These are phyloP conservation scores for Alternaria gansuensis DNA, from an alignment of 2,329 filamentous ascomycete genomes.

Conservation along the genomic window DNA sequence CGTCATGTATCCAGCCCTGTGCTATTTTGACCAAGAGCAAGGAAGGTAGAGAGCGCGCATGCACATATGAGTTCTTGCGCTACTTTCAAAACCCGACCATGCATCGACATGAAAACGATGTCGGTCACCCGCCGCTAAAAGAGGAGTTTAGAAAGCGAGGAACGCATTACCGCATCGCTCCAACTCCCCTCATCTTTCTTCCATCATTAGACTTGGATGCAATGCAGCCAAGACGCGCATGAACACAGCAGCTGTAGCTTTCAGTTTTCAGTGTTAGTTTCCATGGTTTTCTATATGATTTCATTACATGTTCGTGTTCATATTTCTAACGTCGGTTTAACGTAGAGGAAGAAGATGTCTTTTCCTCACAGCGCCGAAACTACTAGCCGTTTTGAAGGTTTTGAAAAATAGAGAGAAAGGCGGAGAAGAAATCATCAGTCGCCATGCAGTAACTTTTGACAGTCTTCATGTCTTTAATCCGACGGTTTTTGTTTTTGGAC, in stretches of 20 bases:
- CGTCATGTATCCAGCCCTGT: too few species aligned
- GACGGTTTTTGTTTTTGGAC: background rate
- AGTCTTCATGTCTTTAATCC: background rate
- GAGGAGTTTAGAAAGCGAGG: background rate
- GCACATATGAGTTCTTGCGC: background rate
- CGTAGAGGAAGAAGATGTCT: too few species aligned
- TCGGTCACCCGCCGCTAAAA: background rate
- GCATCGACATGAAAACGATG: background rate
- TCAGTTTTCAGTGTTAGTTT: background rate
- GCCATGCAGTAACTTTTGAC: background rate
- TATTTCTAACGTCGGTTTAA: too few species aligned
- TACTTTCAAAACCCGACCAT: background rate
- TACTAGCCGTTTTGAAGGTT: too few species aligned
- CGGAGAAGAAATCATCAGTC: too few species aligned
- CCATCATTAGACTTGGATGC: background rate
- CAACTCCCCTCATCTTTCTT: background rate
- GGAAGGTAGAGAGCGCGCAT: background rate
- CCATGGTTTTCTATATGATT: too few species aligned
- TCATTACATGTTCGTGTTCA: too few species aligned
- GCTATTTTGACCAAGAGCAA: background rate
- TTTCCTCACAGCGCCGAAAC: too few species aligned
- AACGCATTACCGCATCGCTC: fast-evolving
- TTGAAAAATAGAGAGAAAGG: too few species aligned
- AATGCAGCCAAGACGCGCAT: fast-evolving
- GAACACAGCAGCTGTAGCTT: background rate